Evolutionary conservation across 1,139 yeast genomes (phyloP), one percentile per base, ranked within the genome.

Genomic region (Eremothecium sinecaudum): DNA sequence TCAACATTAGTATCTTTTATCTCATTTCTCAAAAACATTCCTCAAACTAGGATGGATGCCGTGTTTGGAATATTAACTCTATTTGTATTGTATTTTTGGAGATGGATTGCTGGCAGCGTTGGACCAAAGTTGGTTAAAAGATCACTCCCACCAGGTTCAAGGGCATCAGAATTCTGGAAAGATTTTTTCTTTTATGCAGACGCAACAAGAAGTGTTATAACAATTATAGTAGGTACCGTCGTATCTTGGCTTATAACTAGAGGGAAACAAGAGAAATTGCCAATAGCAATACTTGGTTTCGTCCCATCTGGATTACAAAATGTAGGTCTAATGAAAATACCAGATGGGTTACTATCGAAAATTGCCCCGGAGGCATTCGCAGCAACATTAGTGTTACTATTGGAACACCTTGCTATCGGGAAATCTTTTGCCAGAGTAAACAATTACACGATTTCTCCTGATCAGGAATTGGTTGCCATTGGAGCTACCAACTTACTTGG

Each of bases 331-430:
- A 78, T 80, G 74, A 58, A 56, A 2, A 56, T 81, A 33, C 87
- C 90, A 29, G 53, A 63, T n/a, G 78, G 78, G 2, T 63, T 83
- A 29, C 63, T 77, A 34, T 50, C 62, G 11, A 72, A 71, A 26
- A 60, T 87, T 61, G 90, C 81, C 6, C 62, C 79, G 4, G 92
- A 86, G 53, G 62, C 87, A 34, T 96, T 96, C 3, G 90, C 86
- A 23, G 79, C 94, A 10, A 72, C 78, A 19, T 79, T 87, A 45
- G 77, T 87, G 39, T 68, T 87, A 47, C 70, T 87, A 41, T 68
- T 87, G 47, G 96, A 87, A 60, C 97, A 87, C 58, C 86, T 87
- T 56, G 90, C 96, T 37, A 87, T 87, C 50, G 70, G 96, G 36
- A 87, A 86, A 59, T 83, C 95, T 3, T 87, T 87, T 54, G 97